Evolutionary conservation across 2,329 filamentous ascomycete genomes (phyloP), one percentile per base, ranked within the genome.

Genomic region (Pyricularia sp.): DNA sequence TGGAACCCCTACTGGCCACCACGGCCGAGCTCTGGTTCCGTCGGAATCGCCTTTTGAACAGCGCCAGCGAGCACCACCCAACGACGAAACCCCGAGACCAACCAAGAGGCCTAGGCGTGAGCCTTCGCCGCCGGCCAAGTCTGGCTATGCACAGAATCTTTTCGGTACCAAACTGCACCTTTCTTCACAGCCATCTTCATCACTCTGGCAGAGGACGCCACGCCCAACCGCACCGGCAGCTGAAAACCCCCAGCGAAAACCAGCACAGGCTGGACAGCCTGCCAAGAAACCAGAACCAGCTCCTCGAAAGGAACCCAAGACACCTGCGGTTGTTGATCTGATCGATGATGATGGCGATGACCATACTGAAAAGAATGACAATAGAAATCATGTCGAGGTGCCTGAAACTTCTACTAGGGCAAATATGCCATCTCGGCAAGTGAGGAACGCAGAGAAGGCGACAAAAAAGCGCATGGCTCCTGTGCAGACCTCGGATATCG

Each of bases 41-140:
- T 78, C 75, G 9, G 83, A 84, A 68, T 92, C 90, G 0, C 90
- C 91, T 0, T 92, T 87, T 71, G 90, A 93, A 71, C 79, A 86
- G 68, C 80, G 84, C 55, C 81, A 83, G 74, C 81, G 69, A 76
- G 55, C 58, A 59, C 26, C 58, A 59, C 26, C 26, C 20, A 26
- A 61, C 30, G 58, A 59, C 2, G 65, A 67, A 9, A 61, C 30
- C 33, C 36, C 66, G 14, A 11, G 75, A 28, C 74, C 81, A 17
- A 58, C 76, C 1, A 85, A 85, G 74, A 78, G 81, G 69, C 77
- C 78, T 66, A 82, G 76, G 70, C 74, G 73, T 67, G 78, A 81
- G 5, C 69, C 75, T 10, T 74, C 77, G 6, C 78, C 79, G 25
- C 77, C 79, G 26, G 83, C 77, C 73, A 85, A 82, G 72, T 80